Base-by-base conservation (phyloP, 2,329 filamentous ascomycete species). In the Claviceps fusiformis region DNA sequence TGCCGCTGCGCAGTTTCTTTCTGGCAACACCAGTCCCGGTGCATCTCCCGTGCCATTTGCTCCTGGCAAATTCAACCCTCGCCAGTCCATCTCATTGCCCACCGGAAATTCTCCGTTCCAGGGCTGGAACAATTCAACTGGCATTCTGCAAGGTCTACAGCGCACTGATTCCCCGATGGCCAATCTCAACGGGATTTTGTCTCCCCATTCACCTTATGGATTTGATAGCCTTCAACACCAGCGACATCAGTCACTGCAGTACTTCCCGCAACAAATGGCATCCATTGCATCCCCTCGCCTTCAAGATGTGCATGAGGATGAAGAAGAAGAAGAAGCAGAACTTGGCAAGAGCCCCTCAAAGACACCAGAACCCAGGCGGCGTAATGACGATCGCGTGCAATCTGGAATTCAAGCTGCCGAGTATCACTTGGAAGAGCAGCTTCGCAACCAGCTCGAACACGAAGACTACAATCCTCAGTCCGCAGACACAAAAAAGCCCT, bases 351-450 rank as follows among this genome's bases (percentile, higher is more conserved):
- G 73, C 55, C 74, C 73, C 10, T 79, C 76, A 1, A 79, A 77
- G 62, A 79, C 76, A 0, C 75, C 79, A 0, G 77, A 83, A 61
- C 72, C 76, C 10, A 55, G 62, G 11, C 69, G 70, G 50, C 72
- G 72, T 49, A 71, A 76, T 53, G 69, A 72, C 50, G 86, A 91
- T 62, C 90, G 90, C 61, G 76, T 95, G 29, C 89, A 95, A 66
- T 85, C 85, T 58, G 89, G 93, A 61, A 85, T 95, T 55, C 86
- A 93, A 52, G 87, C 91, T 64, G 85, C 87, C 5, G 88, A 95
- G 63, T 92, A 93, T 64, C 88, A 92, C 62, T 70, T 93, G 58
- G 87, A 91, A 65, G 83, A 90, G 65, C 83, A 88, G 58, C 82
- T 91, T 58, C 83, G 88, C 53, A 83, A 86, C 54, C 85, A 92